These are phyloP conservation scores for Isabelozyma heimii DNA, from an alignment of 805 yeast genomes.

Conservation along the genomic window DNA sequence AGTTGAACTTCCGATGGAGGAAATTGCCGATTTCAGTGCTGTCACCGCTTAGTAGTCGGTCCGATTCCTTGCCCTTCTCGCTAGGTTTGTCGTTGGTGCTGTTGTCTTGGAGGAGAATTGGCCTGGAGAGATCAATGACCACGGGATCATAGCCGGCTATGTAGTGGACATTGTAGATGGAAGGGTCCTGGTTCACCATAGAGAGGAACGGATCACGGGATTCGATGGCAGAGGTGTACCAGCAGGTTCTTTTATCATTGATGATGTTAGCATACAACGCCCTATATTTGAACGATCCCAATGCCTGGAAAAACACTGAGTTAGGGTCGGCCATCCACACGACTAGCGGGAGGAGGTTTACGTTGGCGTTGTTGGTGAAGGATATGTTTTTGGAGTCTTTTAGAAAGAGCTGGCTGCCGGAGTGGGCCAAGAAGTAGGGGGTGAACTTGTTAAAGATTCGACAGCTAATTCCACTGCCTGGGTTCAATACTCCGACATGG, in stretches of 20 bases:
- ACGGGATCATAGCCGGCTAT: slow-evolving; percentile 54
- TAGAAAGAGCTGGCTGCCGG: slow-evolving; percentile 75
- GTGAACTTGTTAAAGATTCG: slow-evolving; percentile 60
- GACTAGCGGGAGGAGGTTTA: slow-evolving; percentile 49
- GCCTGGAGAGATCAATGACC: slow-evolving; percentile 50
- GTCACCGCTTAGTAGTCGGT: background rate
- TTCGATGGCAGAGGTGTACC: slow-evolving; percentile 79
- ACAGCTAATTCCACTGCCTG: slow-evolving; percentile 41
- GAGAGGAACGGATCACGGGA: slow-evolving; percentile 59
- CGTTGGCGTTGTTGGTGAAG: background rate
- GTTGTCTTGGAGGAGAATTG: slow-evolving; percentile 25
- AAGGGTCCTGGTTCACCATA: slow-evolving; percentile 37
- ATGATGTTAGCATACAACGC: slow-evolving; percentile 72
- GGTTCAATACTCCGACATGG: slow-evolving; percentile 70
- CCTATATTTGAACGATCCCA: slow-evolving; percentile 50
- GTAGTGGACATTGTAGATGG: slow-evolving; percentile 41
- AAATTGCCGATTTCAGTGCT: slow-evolving; percentile 13
- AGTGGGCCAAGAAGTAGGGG: slow-evolving; percentile 63
- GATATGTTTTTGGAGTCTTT: slow-evolving; percentile 24
- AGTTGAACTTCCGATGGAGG: slow-evolving; percentile 41
- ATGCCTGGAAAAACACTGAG: slow-evolving; percentile 58
- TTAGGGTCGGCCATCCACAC: slow-evolving; percentile 61
- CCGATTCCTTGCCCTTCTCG: background rate
- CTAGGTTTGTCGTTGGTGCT: background rate
- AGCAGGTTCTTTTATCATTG: slow-evolving; percentile 77